Evolutionary conservation across 306 rosid genomes (phyloP), one percentile per base, ranked within the genome.

Genomic region (Quercus suber): DNA sequence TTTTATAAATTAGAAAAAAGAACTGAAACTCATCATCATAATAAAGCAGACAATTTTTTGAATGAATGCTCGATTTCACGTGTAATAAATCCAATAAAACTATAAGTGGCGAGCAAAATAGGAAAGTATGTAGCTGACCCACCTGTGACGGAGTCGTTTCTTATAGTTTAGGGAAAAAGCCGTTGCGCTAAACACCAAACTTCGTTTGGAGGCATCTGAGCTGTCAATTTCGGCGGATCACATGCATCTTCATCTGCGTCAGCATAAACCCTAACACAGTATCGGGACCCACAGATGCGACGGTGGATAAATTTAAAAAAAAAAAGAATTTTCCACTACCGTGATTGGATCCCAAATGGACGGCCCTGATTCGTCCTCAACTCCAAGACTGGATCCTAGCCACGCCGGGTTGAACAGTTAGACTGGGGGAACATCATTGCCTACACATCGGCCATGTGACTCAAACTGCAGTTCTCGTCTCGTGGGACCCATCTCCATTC

Each of bases 381-480:
- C 65, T 69, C 68, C 80, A 33, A 72, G 30, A 51, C 21, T 43
- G 21, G 73, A 71, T 27, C 79, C 6, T 73, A 37, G 68, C 73
- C 84, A 80, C 79, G 68, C 12, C 55, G 41, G 85, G 61, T 5
- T 35, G 17, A 31, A 55, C 67, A 1, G 17, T 45, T 45, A 8
- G 52, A 3, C 4, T 13, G 4, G 15, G 53, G 4, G 28, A 35
- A 21, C 23, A 74, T 65, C 61, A 72, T 73, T 79, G 59, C 69
- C 73, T 56, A n/a, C 87, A 82, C 75, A 56, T 82, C 80, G 67
- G 61, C 85, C 85, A 85, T 71, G 91, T 85, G 84, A 84, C 69
- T 82, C 11, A 41, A 41, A 8, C 45, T 0, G 45, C 77, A 31
- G 78, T 45, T 35, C 18, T 82, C 72, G 35, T 81, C 23, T 21